Base-by-base conservation (phyloP, 139 green algal genomes). In the Tetratostichococcus sp. region DNA sequence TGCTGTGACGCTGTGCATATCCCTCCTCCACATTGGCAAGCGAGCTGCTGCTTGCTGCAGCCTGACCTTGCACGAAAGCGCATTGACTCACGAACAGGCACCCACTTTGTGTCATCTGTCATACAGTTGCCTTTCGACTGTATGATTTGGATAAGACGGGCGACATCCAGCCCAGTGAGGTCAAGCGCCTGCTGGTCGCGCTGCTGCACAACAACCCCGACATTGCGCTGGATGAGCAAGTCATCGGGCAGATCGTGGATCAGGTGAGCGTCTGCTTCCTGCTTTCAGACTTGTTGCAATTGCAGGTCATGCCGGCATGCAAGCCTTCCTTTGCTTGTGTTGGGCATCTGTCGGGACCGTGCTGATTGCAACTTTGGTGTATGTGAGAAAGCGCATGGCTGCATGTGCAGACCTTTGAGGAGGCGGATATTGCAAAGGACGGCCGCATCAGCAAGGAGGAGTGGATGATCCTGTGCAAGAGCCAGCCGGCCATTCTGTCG, bases 41-140 rank as follows among this genome's bases (percentile, higher is more conserved):
- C n/a, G n/a, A n/a, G n/a, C n/a, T n/a, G n/a, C n/a, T n/a, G n/a
- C n/a, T n/a, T n/a, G n/a, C n/a, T 50, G 39, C 39, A 50, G 39
- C 6, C 39, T 50, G 11, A 21, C 39, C 39, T 50, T 11, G 39
- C 39, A n/a, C n/a, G n/a, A n/a, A n/a, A n/a, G n/a, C n/a, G n/a
- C n/a, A n/a, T n/a, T n/a, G n/a, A n/a, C n/a, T n/a, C n/a, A n/a
- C n/a, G n/a, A n/a, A n/a, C n/a, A n/a, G n/a, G n/a, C n/a, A n/a
- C n/a, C n/a, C n/a, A n/a, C n/a, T n/a, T n/a, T n/a, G n/a, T n/a
- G n/a, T n/a, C n/a, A n/a, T n/a, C n/a, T n/a, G n/a, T n/a, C n/a
- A n/a, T 82, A 76, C 87, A 91, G 86, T 93, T 77, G 85, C 87
- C 2, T 93, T 93, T 39, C 34, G 71, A 28, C 85, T 93, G 14